Percentiles rank a stretch among this genome's conserved stretches.
Evolutionary conservation across 2,329 filamentous ascomycete species (phyloP).

Genomic region (Pezicula carpinea): DNA sequence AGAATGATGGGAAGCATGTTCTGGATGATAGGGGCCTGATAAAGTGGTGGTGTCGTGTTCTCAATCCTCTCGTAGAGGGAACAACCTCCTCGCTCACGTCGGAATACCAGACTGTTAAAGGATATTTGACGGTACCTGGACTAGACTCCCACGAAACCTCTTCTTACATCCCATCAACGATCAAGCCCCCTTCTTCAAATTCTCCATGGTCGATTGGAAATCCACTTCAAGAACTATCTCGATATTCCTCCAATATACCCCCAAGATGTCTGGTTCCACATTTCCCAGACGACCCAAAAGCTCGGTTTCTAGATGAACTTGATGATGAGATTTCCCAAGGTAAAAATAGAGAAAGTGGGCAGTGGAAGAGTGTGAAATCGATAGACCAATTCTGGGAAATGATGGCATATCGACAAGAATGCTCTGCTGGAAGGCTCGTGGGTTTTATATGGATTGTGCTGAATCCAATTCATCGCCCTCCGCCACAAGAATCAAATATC

Average conservation of each 20-base stretch:
- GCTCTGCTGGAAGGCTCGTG: conserved; percentile 84
- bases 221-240: conserved; percentile 61
- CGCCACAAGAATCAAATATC: conserved; percentile 7
- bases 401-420: conserved; percentile 96
- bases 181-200: conserved; percentile 31
- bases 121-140: conserved; percentile 83
- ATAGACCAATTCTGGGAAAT: conserved; percentile 97
- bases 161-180: conserved; percentile 65
- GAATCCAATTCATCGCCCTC: conserved; percentile 24
- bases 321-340: conserved; percentile 73
- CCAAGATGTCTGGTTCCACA: conserved; percentile 81
- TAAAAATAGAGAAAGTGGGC: conserved; percentile 51
- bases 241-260: conserved; percentile 63
- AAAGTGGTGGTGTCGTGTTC: conserved; percentile 90
- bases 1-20: conserved; percentile 83
- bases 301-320: conserved; percentile 80
- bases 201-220: conserved; percentile 63
- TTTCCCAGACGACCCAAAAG: conserved; percentile 94
- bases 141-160: conserved; percentile 76
- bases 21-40: conserved; percentile 86
- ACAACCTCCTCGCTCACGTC: not conserved
- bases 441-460: conserved; percentile 95
- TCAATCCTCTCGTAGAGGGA: conserved; percentile 63
- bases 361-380: conserved; percentile 79
- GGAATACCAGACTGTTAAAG: conserved; percentile 51